A percentile compares a stretch with the other conserved stretches of the same genome.
Evolutionary conservation across 306 rosid species (phyloP).

Genomic region (Dalbergia cultrata): DNA sequence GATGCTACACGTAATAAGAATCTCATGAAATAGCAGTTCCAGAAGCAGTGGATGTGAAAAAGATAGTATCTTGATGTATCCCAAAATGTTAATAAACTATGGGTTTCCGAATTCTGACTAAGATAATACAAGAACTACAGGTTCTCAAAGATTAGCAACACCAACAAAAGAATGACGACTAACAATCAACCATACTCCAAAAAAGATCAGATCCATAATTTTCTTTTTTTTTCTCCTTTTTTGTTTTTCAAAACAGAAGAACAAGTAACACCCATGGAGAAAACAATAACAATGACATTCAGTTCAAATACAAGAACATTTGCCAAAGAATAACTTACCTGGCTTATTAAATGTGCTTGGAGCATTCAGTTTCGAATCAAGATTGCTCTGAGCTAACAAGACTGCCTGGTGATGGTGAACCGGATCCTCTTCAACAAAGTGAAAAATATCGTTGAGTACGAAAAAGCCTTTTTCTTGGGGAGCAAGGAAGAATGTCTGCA

Average conservation of each 20-base stretch:
- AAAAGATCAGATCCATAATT: constrained; percentile 8
- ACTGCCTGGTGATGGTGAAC: constrained; percentile 80
- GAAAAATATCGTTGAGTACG: constrained; percentile 90
- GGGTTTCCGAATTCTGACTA: not conserved
- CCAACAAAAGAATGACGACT: not conserved
- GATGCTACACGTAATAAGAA: not conserved
- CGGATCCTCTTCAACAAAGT: constrained; percentile 82
- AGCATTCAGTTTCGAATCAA: constrained; percentile 65
- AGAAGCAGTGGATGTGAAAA: constrained; percentile 26
- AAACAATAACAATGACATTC: not conserved
- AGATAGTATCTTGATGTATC: not conserved
- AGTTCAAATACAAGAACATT: not conserved
- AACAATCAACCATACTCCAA: constrained; percentile 20
- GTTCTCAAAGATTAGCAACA: constrained; percentile 13
- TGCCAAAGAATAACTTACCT: constrained; percentile 58
- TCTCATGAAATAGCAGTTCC: not conserved
- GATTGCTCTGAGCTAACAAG: constrained; percentile 76
- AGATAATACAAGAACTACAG: constrained; percentile 8
- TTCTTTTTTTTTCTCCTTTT: not conserved
- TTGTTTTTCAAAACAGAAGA: not conserved
- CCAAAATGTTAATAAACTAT: not conserved
- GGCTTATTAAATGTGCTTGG: constrained; percentile 64
- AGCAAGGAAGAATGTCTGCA: constrained; percentile 95
- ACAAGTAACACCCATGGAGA: not conserved
- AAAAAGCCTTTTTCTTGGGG: constrained; percentile 96